phyloP scores from a whole-genome alignment of 805 yeast species.

The Tetrapisispora arboricola region DNA sequence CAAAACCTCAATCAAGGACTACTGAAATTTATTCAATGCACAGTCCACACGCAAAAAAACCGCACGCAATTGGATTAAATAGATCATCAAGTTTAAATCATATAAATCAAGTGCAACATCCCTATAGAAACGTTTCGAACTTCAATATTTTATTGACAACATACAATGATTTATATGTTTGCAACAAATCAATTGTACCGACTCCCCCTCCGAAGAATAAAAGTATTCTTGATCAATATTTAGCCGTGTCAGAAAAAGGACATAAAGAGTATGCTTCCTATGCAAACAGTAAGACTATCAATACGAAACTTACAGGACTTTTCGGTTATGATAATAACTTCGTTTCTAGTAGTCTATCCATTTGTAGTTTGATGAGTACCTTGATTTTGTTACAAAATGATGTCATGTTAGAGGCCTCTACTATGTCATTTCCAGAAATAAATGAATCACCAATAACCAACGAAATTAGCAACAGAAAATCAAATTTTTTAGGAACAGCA shows the following conservation, averaged over 20 bases:
- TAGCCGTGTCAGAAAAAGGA: background rate
- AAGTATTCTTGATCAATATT: background rate
- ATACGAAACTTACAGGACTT: background rate
- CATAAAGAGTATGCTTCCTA: background rate
- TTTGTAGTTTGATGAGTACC: background rate
- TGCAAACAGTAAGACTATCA: background rate
- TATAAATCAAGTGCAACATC: background rate
- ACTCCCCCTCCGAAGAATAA: background rate
- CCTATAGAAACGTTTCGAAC: background rate
- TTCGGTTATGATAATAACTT: background rate
- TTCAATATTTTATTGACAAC: background rate
- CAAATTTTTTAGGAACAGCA: background rate
- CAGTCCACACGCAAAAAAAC: background rate
- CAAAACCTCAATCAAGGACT: background rate
- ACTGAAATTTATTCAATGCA: background rate
- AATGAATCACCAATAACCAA: background rate
- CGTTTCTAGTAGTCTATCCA: background rate
- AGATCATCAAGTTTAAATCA: background rate
- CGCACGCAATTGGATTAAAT: background rate
- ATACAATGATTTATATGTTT: background rate
- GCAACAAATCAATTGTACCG: background rate
- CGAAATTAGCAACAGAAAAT: background rate
- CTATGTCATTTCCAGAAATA: background rate
- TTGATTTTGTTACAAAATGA: background rate
- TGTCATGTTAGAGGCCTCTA: background rate